These are phyloP conservation scores for Agrocybe pediades DNA, from an alignment of 768 basidiomycete species.

Conservation along the genomic window DNA sequence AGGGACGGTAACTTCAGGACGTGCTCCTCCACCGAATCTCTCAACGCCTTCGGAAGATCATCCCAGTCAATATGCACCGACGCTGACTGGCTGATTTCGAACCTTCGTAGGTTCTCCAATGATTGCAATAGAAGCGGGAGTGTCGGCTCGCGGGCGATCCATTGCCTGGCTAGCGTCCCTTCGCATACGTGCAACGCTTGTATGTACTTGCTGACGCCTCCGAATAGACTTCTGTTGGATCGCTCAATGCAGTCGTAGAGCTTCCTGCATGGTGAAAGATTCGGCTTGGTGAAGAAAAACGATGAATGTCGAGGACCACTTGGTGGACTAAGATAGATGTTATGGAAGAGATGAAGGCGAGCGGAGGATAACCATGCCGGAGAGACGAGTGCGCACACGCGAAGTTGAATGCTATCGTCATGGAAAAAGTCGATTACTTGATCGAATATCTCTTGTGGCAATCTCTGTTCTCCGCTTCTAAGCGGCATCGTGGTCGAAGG, in stretches of 20 bases:
- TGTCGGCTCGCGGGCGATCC: conserved; percentile 20
- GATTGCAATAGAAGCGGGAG: conserved; percentile 19
- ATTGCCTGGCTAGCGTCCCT: conserved; percentile 22
- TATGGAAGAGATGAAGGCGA: conserved; percentile 26
- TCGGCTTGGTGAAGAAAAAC: conserved; percentile 10
- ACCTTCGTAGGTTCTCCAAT: conserved; percentile 21
- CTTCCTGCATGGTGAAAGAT: conserved; percentile 11
- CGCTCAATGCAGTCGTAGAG: conserved; percentile 41
- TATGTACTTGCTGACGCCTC: conserved; percentile 59
- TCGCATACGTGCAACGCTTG: conserved; percentile 25
- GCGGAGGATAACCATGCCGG: conserved; percentile 26
- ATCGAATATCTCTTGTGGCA: conserved; percentile 33
- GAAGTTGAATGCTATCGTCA: conserved; percentile 19
- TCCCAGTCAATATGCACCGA: conserved; percentile 23
- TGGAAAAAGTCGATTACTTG: conserved; percentile 26
- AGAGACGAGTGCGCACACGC: conserved; percentile 27
- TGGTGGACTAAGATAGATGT: conserved; percentile 21
- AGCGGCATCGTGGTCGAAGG: neutral
- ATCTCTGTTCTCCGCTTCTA: neutral
- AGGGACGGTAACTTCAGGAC: conserved; percentile 20
- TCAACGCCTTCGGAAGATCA: conserved; percentile 13
- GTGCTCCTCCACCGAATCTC: conserved; percentile 14
- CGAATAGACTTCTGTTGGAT: conserved; percentile 84
- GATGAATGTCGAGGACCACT: conserved; percentile 3
- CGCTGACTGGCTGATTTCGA: conserved; percentile 23